Evolutionary conservation across 169 alveolate genomes (phyloP), one percentile per base, ranked within the genome.

Genomic region (Plasmodium knowlesi): DNA sequence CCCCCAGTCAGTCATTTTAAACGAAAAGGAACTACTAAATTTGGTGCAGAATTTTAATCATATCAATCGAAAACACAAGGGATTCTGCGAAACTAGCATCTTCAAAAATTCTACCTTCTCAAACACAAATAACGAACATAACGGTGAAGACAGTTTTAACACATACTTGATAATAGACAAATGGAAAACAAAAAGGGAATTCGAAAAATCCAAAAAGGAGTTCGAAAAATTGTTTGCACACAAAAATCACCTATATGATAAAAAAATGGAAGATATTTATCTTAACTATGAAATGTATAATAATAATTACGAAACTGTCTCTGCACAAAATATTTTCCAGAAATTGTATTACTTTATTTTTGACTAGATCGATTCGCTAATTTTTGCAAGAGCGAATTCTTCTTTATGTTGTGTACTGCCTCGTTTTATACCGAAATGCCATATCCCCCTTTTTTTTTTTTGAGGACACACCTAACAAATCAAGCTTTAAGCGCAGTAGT

Each of bases 71-170:
- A 86, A 86, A 50, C 46, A 86, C 79, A 74, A 86, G 43, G 93
- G 93, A 6, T 86, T 74, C 41, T 86, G 93, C 81, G 93, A 86
- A 86, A 86, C 93, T 53, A 86, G 74, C 50, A 57, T 86, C 30
- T 86, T 86, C 53, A 86, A 86, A 50, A 86, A 86, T 30, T 86
- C 93, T 16, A 46, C 93, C 14, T 86, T 86, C 67, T 86, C 93
- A 10, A 43, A 41, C 30, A 30, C 28, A 41, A 34, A 70, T 32
- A 86, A 86, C 28, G 82, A 86, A 37, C 78, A 86, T 22, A 43
- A 54, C 43, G 39, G 28, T 53, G 86, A 86, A 25, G 85, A 78
- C n/a, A 86, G 86, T 73, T 86, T 86, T 57, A 86, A 86, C 81
- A 86, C 84, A 30, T 86, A 86, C 54, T 28, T 86, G 28, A 61